Evolutionary conservation across 208 protist species (phyloP), one percentile per base, ranked within the genome.

Genomic region (Zelonia costaricensis): DNA sequence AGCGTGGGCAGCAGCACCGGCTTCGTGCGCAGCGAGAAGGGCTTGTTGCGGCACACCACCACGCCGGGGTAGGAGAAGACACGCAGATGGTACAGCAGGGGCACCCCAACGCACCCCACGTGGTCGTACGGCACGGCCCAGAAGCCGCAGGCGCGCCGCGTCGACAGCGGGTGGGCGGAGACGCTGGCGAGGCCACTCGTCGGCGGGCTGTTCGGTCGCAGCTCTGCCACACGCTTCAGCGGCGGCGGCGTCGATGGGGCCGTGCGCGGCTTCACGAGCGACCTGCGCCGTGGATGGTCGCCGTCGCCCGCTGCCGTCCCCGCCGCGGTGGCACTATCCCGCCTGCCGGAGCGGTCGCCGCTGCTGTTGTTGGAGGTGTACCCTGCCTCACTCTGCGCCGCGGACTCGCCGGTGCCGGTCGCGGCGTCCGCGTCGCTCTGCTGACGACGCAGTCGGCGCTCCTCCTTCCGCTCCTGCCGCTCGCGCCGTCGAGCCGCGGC

Each of bases 41-140:
- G 49, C 20, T 30, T 39, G 57, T 83, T 83, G 59, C 67, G 47
- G 53, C 62, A 68, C 65, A 84, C 73, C n/a, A 84, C 27, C n/a
- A 84, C 54, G 15, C 58, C 43, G 4, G 77, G 77, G 59, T 84
- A 84, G 18, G 65, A 60, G 44, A 71, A 76, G 49, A 84, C 69
- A 23, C 77, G 71, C n/a, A 84, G 69, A 36, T 84, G 67, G 47
- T 76, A 75, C 4, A 84, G 62, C 4, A 84, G 46, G 3, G 71
- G 77, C 4, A 72, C 59, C 15, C 62, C 77, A 2, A 84, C 63
- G 20, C 15, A 36, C 0, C 77, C 73, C 12, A 71, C 60, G 46
- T 76, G 42, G 15, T 69, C 68, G 49, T 65, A 74, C 9, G 69
- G 65, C 42, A 84, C 47, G 0, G 62, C 68, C 58, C 73, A 80